phyloP scores from a whole-genome alignment of 352 stramenopile species.

The Globisporangium abappressorium region DNA sequence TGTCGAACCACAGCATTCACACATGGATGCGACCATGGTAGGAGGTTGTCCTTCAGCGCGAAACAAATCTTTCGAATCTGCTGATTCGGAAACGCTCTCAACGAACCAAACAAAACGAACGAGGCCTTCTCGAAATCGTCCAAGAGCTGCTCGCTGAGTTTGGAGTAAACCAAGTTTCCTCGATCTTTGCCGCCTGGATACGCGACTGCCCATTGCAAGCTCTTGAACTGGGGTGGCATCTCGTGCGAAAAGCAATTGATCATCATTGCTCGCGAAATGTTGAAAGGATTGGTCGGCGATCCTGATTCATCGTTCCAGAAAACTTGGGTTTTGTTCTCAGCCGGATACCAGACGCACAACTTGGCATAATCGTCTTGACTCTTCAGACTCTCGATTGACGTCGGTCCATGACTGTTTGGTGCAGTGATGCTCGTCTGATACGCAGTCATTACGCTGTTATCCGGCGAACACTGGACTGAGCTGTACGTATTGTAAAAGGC shows the following conservation, averaged over 20 bases:
- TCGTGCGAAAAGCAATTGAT: conserved; percentile 32
- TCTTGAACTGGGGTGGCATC: conserved; percentile 19
- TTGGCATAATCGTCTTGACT: conserved; percentile 17
- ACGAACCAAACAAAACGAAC: conserved; percentile 32
- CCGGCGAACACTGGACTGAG: neutral
- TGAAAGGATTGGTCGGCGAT: conserved; percentile 37
- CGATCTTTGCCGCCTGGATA: conserved; percentile 35
- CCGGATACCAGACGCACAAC: conserved; percentile 43
- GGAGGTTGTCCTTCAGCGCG: conserved; percentile 33
- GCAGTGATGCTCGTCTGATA: neutral
- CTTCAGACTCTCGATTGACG: conserved; percentile 23
- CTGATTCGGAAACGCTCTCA: conserved; percentile 48
- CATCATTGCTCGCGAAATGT: conserved; percentile 20
- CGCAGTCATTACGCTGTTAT: neutral
- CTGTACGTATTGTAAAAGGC: conserved; percentile 20
- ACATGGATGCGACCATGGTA: conserved; percentile 39
- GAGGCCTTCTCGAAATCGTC: conserved; percentile 24
- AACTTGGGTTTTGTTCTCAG: conserved; percentile 13
- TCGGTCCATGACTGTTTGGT: conserved; percentile 5
- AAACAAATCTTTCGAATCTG: conserved; percentile 44
- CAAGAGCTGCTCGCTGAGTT: conserved; percentile 18
- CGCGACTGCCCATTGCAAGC: conserved; percentile 41
- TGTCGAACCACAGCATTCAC: conserved; percentile 40
- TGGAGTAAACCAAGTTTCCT: conserved; percentile 49
- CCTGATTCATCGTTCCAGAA: conserved; percentile 27